These are phyloP conservation scores for Suillus lakei DNA, from an alignment of 768 basidiomycete genomes.

Conservation along the genomic window DNA sequence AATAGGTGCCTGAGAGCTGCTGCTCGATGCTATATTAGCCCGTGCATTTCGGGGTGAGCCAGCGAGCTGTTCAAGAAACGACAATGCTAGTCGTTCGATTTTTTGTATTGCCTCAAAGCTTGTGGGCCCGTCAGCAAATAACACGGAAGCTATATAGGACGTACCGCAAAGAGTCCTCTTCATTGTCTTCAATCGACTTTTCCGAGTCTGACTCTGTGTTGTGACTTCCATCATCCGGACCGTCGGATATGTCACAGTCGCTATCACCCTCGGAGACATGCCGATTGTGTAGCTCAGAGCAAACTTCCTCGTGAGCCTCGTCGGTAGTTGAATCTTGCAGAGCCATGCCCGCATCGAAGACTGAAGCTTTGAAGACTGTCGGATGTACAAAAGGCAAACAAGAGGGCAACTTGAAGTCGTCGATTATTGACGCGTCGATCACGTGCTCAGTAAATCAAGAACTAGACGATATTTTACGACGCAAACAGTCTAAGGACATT, in stretches of 20 bases:
- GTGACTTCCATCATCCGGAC: neutral
- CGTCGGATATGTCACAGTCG: neutral
- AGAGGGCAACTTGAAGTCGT: too few relatives aligned
- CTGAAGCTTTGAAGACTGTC: neutral
- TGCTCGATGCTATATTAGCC: neutral
- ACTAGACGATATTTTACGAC: neutral
- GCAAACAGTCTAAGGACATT: neutral
- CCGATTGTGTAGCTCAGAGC: neutral
- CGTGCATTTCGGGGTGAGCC: constrained; percentile 15
- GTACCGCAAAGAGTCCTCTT: constrained; percentile 16
- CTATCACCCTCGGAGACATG: neutral
- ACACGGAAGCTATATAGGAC: neutral
- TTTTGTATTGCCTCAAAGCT: constrained; percentile 25
- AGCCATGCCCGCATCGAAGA: neutral
- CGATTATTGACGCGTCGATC: constrained; percentile 6
- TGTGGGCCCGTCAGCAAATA: constrained; percentile 12
- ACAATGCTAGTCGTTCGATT: constrained; percentile 35
- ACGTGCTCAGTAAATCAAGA: constrained; percentile 1
- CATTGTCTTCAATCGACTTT: constrained; percentile 21
- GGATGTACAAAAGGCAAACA: too few relatives aligned
- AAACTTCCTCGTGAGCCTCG: neutral
- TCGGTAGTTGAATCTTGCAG: neutral
- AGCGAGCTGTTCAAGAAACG: constrained; percentile 38
- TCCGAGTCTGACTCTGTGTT: neutral
- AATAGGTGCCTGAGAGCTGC: constrained; percentile 8